Evolutionary conservation across 2,329 filamentous ascomycete species (phyloP), one percentile per base, ranked within the genome.

Genomic region (Diaporthe eres): DNA sequence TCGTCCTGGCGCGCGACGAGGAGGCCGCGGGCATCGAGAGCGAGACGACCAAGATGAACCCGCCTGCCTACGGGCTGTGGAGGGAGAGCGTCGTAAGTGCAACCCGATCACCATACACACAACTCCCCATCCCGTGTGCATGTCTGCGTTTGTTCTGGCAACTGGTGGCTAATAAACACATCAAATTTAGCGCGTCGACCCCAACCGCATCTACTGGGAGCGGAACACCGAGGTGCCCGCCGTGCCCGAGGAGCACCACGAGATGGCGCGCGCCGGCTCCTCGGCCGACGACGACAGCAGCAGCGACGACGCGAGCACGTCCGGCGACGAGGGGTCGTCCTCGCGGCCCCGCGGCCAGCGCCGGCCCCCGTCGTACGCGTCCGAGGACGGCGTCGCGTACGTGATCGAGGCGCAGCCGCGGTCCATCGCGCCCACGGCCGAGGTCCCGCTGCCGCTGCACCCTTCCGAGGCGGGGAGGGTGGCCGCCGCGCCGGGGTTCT

Each of bases 51-150:
- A 92, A 92, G 79, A 78, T 88, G 28, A 91, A 92, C 12, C 95
- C 96, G 5, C 95, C 96, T 0, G 95, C 95, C 2, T 98, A 98
- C 81, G 95, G 95, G 0, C 86, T 95, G 1, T 97, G 95, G 94
- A 89, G 95, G 71, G 92, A 93, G 83, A 96, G 93, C 80, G 94
- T 97, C 84, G 93, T 94, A 89, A 83, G 92, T 91, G 25, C 25
- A 7, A 6, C 6, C 31, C 6, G 31, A 31, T 31, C 31, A 31
- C 31, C 6, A 31, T 5, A 34, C 7, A 7, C 34, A 34, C 34
- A 34, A 8, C 34, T 12, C 10, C 47, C 12, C 34, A 34, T 2
- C 34, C 4, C 5, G 13, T 25, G 22, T 68, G 15, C 44, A 19
- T 28, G 8, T 49, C 34, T 34, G 31, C 8, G 17, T 28, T 15